phyloP scores from a whole-genome alignment of 352 stramenopile species.

The Pythium dissimile region DNA sequence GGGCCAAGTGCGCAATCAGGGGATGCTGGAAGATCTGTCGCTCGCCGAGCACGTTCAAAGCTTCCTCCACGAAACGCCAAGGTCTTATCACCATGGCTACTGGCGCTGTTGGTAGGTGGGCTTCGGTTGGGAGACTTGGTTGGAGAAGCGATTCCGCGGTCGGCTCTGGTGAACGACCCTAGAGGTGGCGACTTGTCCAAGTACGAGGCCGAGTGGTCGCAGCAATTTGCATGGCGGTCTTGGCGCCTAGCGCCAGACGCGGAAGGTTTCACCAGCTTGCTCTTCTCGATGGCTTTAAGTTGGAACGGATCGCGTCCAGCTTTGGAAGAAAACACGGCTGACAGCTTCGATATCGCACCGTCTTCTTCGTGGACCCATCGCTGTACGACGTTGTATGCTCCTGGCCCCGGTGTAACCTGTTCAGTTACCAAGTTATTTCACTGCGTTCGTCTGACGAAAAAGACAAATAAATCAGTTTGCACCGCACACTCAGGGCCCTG shows the following conservation, averaged over 20 bases:
- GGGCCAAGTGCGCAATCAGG: conserved; percentile 14
- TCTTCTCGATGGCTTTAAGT: not conserved
- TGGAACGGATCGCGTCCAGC: conserved; percentile 22
- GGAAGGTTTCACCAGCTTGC: not conserved
- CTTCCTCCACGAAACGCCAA: not conserved
- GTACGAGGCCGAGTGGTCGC: not conserved
- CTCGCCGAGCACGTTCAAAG: conserved; percentile 13
- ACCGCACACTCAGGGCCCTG: conserved; percentile 7
- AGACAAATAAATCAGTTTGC: not conserved
- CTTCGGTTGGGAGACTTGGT: not conserved
- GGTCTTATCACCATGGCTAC: too few relatives aligned
- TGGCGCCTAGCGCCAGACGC: not conserved
- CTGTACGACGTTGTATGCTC: conserved; percentile 41
- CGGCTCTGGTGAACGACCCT: conserved; percentile 14
- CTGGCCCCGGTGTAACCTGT: conserved; percentile 33
- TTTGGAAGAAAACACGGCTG: conserved; percentile 31
- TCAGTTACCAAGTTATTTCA: not conserved
- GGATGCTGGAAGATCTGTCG: not conserved
- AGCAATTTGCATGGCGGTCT: not conserved
- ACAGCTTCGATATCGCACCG: not conserved
- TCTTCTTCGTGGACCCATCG: conserved; percentile 22
- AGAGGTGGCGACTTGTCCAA: conserved; percentile 8
- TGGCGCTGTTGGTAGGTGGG: not conserved
- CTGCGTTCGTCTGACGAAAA: not conserved
- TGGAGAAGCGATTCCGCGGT: conserved; percentile 1